phyloP scores from a whole-genome alignment of 2,329 filamentous ascomycete genomes.

The Aspergillus felis region DNA sequence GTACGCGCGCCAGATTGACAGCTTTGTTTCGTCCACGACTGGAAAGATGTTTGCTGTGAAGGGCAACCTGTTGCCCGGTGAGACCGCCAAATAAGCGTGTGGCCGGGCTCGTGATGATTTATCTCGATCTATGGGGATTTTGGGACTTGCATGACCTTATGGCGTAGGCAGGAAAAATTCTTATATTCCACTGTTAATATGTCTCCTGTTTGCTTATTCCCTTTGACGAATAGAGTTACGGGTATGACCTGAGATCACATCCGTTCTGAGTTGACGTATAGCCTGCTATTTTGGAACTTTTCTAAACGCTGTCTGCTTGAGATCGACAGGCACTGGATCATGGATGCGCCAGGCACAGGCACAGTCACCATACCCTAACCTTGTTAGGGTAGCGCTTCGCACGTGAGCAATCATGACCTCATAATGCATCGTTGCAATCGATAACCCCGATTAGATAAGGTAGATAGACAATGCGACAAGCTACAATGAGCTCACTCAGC shows the following conservation, averaged over 20 bases:
- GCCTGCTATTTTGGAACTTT: not conserved
- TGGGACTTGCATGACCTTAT: slow-evolving; percentile 40
- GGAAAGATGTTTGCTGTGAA: slow-evolving; percentile 98
- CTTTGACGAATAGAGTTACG: slow-evolving; percentile 27
- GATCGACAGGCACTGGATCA: not conserved
- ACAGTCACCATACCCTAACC: slow-evolving; percentile 2
- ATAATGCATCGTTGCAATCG: not conserved
- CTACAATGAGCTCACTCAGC: not conserved
- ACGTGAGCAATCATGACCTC: slow-evolving; percentile 6
- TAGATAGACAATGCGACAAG: slow-evolving; percentile 1
- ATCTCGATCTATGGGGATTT: slow-evolving; percentile 23
- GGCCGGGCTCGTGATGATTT: slow-evolving; percentile 19
- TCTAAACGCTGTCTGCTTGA: not conserved
- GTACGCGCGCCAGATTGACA: slow-evolving; percentile 95
- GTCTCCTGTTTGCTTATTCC: slow-evolving; percentile 32
- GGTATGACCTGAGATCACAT: slow-evolving; percentile 13
- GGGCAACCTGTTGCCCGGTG: slow-evolving; percentile 60
- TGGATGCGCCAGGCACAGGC: not conserved
- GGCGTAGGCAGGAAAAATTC: slow-evolving; percentile 42
- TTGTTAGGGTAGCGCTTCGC: not conserved
- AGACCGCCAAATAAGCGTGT: slow-evolving; percentile 37
- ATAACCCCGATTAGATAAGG: slow-evolving; percentile 2
- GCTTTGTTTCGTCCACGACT: slow-evolving; percentile 85
- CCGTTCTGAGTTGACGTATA: slow-evolving; percentile 1
- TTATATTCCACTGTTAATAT: slow-evolving; percentile 38